Evolutionary conservation across 1,284 basidiomycete genomes (phyloP).

Genomic region (Austroboletus niveus): DNA sequence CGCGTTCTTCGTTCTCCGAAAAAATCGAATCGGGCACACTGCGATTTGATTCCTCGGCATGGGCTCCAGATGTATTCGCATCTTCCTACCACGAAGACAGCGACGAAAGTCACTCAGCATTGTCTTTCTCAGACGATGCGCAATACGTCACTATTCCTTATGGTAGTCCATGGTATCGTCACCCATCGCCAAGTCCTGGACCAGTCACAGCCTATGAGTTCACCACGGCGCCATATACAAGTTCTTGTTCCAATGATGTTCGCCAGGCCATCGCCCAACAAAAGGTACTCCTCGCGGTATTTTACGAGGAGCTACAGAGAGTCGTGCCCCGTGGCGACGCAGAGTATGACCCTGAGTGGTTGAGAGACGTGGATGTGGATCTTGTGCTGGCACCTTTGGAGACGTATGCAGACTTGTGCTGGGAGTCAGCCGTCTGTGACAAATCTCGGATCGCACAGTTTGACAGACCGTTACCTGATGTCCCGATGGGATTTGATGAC

Average conservation of each 20-base stretch:
- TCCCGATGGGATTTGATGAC: conserved; percentile 30
- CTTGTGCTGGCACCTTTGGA: conserved; percentile 27
- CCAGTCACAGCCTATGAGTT: conserved; percentile 22
- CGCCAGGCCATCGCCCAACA: conserved; percentile 33
- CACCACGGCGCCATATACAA: conserved; percentile 15
- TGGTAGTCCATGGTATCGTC: conserved; percentile 34
- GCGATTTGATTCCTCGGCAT: conserved; percentile 15
- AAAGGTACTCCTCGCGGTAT: conserved; percentile 30
- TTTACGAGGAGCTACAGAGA: conserved; percentile 29
- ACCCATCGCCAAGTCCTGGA: conserved; percentile 16
- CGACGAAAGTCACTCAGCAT: conserved; percentile 20
- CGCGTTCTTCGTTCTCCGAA: conserved; percentile 21
- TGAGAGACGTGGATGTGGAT: conserved; percentile 28
- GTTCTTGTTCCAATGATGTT: conserved; percentile 31
- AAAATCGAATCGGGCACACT: conserved; percentile 20
- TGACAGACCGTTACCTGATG: conserved; percentile 23
- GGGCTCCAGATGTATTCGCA: conserved; percentile 18
- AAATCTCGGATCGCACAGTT: conserved; percentile 1
- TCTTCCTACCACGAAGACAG: conserved; percentile 17
- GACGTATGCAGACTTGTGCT: conserved; percentile 29
- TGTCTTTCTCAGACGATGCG: conserved; percentile 18
- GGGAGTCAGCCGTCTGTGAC: conserved; percentile 27
- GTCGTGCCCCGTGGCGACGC: conserved; percentile 13
- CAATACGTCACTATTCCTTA: conserved; percentile 31
- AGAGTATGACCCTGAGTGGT: conserved; percentile 25